A percentile compares a stretch with the other conserved stretches of the same genome.
Evolutionary conservation across 2,329 filamentous ascomycete genomes (phyloP).

Genomic region (Polychaeton citri): DNA sequence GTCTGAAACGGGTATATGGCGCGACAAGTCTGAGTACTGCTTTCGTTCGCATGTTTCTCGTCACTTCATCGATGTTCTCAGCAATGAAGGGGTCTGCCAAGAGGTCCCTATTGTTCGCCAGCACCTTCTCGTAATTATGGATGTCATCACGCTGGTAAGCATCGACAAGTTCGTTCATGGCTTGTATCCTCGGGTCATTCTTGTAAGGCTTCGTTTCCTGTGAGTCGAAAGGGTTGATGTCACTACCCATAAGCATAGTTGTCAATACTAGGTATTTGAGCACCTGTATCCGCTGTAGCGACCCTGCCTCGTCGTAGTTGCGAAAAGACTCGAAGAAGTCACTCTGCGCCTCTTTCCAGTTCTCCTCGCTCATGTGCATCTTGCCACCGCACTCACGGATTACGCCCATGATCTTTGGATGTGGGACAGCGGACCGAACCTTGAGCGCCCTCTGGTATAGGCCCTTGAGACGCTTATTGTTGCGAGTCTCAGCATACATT

Average conservation of each 20-base stretch:
- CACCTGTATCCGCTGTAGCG: slow-evolving; percentile 89
- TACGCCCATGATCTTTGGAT: slow-evolving; percentile 98
- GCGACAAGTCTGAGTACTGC: slow-evolving; percentile 85
- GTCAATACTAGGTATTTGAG: slow-evolving; percentile 93
- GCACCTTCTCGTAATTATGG: slow-evolving; percentile 74
- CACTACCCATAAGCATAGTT: slow-evolving; percentile 96
- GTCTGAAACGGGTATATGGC: slow-evolving; percentile 83
- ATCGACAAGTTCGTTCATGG: slow-evolving; percentile 94
- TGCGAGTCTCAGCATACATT: slow-evolving; percentile 93
- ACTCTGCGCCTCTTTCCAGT: slow-evolving; percentile 92
- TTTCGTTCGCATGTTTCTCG: slow-evolving; percentile 94
- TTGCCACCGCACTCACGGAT: slow-evolving; percentile 98
- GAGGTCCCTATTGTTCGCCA: slow-evolving; percentile 78
- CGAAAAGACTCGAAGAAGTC: slow-evolving; percentile 99
- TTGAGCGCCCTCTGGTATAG: slow-evolving; percentile 84
- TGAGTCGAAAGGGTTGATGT: slow-evolving; percentile 97
- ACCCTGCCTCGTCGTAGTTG: slow-evolving; percentile 97
- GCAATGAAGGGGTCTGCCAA: slow-evolving; percentile 90
- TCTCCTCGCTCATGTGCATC: slow-evolving; percentile 99
- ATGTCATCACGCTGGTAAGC: slow-evolving; percentile 95
- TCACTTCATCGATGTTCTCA: slow-evolving; percentile 98
- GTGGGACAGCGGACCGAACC: slow-evolving; percentile 91
- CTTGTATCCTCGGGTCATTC: slow-evolving; percentile 83
- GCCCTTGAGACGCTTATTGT: slow-evolving; percentile 87
- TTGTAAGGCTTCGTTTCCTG: slow-evolving; percentile 98